phyloP scores from a whole-genome alignment of 768 basidiomycete genomes.

The Vararia minispora region DNA sequence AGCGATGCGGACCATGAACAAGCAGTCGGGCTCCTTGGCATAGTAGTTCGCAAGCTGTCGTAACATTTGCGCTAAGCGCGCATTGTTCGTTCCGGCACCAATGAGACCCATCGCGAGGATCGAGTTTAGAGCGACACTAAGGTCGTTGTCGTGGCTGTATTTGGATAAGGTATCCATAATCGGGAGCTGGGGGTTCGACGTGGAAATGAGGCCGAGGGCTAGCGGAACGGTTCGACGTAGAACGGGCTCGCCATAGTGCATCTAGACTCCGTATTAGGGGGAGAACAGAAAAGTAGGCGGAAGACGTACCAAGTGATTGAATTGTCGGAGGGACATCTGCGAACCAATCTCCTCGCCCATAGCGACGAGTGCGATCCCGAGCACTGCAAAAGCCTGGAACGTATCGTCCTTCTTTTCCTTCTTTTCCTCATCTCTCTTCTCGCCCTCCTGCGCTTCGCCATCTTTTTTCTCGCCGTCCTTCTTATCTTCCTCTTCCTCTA shows the following conservation, averaged over 20 bases:
- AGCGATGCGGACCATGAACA: slow-evolving; percentile 93
- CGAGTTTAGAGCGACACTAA: slow-evolving; percentile 91
- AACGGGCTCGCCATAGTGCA: slow-evolving; percentile 94
- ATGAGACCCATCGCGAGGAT: slow-evolving; percentile 99
- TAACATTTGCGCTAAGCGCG: slow-evolving; percentile 94
- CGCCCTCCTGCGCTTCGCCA: slow-evolving; percentile 47
- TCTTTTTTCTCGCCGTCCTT: slow-evolving; percentile 26
- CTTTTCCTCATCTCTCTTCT: slow-evolving; percentile 35
- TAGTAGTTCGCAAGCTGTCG: slow-evolving; percentile 97
- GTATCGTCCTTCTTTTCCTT: slow-evolving; percentile 52
- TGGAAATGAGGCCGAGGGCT: slow-evolving; percentile 87
- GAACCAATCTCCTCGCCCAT: slow-evolving; percentile 99
- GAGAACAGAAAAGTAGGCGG: background rate
- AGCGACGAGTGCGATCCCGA: slow-evolving; percentile 88
- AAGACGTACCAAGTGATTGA: slow-evolving; percentile 82
- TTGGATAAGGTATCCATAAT: slow-evolving; percentile 96
- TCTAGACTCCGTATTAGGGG: slow-evolving; percentile 38
- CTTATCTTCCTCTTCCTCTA: slow-evolving; percentile 27
- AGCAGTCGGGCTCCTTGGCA: slow-evolving; percentile 90
- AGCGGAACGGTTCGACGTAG: slow-evolving; percentile 91
- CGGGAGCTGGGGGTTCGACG: slow-evolving; percentile 90
- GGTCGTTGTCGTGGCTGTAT: slow-evolving; percentile 97
- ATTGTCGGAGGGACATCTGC: slow-evolving; percentile 95
- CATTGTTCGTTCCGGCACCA: slow-evolving; percentile 98
- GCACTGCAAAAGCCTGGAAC: slow-evolving; percentile 85